Conservation (phyloP, 1,139 yeast species). For the Pichia terricola region DNA sequence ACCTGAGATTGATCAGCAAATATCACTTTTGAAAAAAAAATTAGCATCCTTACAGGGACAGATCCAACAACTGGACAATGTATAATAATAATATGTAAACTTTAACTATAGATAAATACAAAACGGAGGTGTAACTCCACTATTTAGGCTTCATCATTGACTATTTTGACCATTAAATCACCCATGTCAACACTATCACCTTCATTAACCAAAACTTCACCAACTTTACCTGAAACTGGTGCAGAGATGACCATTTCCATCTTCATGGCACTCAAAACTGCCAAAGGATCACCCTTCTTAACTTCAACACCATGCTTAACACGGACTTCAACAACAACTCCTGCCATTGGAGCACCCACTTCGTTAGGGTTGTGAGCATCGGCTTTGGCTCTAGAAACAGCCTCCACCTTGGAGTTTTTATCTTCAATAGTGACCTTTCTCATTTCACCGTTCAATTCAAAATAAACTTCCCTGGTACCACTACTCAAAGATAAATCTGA, state of each 20-base stretch:
- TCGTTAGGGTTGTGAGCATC: conserved; percentile 78
- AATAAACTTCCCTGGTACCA: conserved; percentile 93
- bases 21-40: too few species aligned
- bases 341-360: conserved; percentile 99
- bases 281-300: conserved; percentile 93
- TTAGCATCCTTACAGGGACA: too few species aligned
- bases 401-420: conserved; percentile 75
- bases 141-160: conserved; percentile 23
- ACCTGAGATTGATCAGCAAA: too few species aligned
- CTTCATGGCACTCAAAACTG: conserved; percentile 96
- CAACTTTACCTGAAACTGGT: conserved; percentile 76
- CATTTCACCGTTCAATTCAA: conserved; percentile 96
- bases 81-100: too few species aligned
- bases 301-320: conserved; percentile 80
- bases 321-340: conserved; percentile 92
- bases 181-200: conserved; percentile 95
- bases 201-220: conserved; percentile 66
- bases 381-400: conserved; percentile 85
- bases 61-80: too few species aligned
- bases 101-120: too few species aligned
- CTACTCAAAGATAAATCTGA: conserved; percentile 81
- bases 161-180: conserved; percentile 57
- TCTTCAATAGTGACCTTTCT: conserved; percentile 91
- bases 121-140: too few species aligned
- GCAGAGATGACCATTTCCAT: conserved; percentile 99